These are phyloP conservation scores for Mortierella sp. DNA, from an alignment of 371 early-diverging fungal genomes.

Conservation along the genomic window DNA sequence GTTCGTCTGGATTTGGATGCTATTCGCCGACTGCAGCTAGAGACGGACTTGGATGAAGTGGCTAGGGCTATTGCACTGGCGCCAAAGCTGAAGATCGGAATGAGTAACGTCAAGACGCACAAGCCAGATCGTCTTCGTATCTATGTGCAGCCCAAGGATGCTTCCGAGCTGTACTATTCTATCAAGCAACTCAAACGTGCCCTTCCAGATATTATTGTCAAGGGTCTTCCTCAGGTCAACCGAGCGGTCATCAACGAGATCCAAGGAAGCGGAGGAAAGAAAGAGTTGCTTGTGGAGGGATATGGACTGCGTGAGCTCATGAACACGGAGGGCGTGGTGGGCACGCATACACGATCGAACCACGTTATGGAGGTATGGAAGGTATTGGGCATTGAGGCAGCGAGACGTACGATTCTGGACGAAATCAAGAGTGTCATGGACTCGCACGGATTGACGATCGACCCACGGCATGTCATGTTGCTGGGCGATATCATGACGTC, in stretches of 20 bases:
- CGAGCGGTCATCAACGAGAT: conserved; percentile 91
- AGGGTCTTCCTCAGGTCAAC: conserved; percentile 86
- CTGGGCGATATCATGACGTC: conserved; percentile 99
- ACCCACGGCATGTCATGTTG: conserved; percentile 97
- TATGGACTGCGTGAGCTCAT: conserved; percentile 94
- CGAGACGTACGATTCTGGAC: conserved; percentile 80
- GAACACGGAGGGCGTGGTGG: conserved; percentile 85
- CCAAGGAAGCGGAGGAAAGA: conserved; percentile 64
- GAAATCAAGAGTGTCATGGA: conserved; percentile 79
- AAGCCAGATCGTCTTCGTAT: conserved; percentile 81
- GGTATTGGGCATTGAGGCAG: conserved; percentile 98
- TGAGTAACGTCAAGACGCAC: conserved; percentile 78
- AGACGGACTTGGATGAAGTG: conserved; percentile 81
- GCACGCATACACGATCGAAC: conserved; percentile 86
- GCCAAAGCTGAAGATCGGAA: conserved; percentile 86
- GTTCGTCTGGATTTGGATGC: conserved; percentile 86
- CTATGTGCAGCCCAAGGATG: conserved; percentile 74
- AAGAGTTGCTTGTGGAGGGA: conserved; percentile 93
- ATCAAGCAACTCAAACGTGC: conserved; percentile 88
- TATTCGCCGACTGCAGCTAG: conserved; percentile 77
- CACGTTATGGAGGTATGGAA: conserved; percentile 94
- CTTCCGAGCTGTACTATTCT: conserved; percentile 72
- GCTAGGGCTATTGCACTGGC: conserved; percentile 80
- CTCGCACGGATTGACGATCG: conserved; percentile 83
- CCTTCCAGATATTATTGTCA: conserved; percentile 82